These are phyloP conservation scores for Linderniella brevidens DNA, from an alignment of 257 asterid genomes.

Conservation along the genomic window DNA sequence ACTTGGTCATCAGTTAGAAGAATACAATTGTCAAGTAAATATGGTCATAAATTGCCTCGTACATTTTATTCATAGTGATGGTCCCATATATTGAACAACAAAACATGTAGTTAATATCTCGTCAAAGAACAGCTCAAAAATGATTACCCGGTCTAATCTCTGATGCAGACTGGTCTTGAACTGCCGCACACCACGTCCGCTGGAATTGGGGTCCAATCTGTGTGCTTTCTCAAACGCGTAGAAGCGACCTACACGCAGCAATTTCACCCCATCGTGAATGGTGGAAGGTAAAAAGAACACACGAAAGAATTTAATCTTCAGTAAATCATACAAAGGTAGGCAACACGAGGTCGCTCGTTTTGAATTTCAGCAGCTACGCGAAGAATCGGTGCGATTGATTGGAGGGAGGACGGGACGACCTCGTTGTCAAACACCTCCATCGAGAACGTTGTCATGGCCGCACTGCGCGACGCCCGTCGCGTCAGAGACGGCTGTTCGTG, in stretches of 20 bases:
- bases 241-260: constrained; percentile 46
- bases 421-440: constrained; percentile 90
- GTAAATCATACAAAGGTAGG: constrained; percentile 48
- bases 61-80: too few species aligned
- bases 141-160: constrained; percentile 61
- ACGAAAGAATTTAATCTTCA: too few species aligned
- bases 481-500: constrained; percentile 32
- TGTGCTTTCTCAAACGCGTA: constrained; percentile 95
- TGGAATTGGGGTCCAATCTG: constrained; percentile 71
- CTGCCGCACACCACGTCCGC: constrained; percentile 96
- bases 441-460: constrained; percentile 65
- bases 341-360: constrained; percentile 75
- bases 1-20: too few species aligned
- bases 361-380: constrained; percentile 80
- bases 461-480: constrained; percentile 79
- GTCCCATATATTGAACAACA: too few species aligned
- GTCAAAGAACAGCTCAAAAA: not conserved
- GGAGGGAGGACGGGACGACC: constrained; percentile 89
- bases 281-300: too few species aligned
- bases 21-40: too few species aligned
- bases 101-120: not conserved
- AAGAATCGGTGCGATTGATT: constrained; percentile 75
- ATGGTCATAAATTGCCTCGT: too few species aligned
- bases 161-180: constrained; percentile 87
- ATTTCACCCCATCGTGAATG: too few species aligned